A percentile compares a stretch with the other conserved stretches of the same genome.
Evolutionary conservation across 2,329 filamentous ascomycete species (phyloP).

Genomic region (Cyclaneusma minus): DNA sequence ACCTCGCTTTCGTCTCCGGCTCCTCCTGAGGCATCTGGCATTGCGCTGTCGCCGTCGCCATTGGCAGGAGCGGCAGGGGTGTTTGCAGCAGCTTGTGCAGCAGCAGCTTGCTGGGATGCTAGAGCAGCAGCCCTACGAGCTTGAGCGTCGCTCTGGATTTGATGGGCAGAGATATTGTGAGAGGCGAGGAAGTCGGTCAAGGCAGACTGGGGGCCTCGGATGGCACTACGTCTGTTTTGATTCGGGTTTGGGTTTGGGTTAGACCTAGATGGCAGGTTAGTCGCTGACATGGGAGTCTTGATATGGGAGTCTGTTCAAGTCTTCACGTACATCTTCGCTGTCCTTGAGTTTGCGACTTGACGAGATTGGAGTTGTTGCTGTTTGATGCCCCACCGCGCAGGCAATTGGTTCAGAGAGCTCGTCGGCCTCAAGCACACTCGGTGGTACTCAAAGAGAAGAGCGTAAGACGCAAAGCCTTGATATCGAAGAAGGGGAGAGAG

Average conservation of each 20-base stretch:
- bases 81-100: constrained; percentile 28
- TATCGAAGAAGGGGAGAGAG: too few species aligned
- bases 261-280: constrained; percentile 8
- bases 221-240: constrained; percentile 3
- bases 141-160: constrained; percentile 35
- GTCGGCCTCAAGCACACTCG: too few species aligned
- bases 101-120: constrained; percentile 11
- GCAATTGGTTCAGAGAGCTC: too few species aligned
- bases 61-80: too few species aligned
- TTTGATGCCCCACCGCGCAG: too few species aligned
- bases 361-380: too few species aligned
- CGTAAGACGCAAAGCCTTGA: too few species aligned
- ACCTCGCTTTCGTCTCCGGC: constrained; percentile 10
- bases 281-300: constrained; percentile 4
- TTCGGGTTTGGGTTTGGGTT: not conserved
- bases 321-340: too few species aligned
- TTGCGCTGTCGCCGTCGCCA: too few species aligned
- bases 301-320: constrained; percentile 1
- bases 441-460: too few species aligned
- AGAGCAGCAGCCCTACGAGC: constrained; percentile 26
- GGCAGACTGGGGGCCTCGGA: constrained; percentile 36
- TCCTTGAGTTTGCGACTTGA: too few species aligned
- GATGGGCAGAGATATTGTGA: constrained; percentile 53
- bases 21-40: not conserved
- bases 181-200: constrained; percentile 56